A percentile compares a stretch with the other conserved stretches of the same genome.
These are phyloP conservation scores for Wickerhamomyces chaumierensis DNA, from an alignment of 805 yeast genomes.

Conservation along the genomic window DNA sequence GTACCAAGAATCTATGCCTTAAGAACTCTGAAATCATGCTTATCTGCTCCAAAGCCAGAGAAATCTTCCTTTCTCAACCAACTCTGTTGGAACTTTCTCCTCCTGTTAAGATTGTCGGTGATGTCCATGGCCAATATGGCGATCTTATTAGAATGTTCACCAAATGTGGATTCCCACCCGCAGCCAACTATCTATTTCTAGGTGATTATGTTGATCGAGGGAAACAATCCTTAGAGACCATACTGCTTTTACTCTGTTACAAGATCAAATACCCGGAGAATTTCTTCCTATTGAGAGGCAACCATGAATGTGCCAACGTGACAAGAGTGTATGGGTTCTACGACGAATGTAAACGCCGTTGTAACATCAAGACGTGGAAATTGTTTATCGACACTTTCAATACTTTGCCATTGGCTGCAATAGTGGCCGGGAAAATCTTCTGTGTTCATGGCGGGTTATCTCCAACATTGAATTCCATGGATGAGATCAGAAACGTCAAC, in stretches of 20 bases:
- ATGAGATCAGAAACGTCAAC: slow-evolving; percentile 97
- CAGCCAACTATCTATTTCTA: slow-evolving; percentile 86
- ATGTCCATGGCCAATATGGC: slow-evolving; percentile 96
- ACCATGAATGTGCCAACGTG: slow-evolving; percentile 97
- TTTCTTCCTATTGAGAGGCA: slow-evolving; percentile 92
- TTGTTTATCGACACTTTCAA: slow-evolving; percentile 97
- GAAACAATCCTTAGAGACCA: slow-evolving; percentile 92
- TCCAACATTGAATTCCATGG: slow-evolving; percentile 96
- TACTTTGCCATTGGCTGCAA: slow-evolving; percentile 97
- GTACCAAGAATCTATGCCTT: slow-evolving; percentile 74
- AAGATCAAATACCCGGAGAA: slow-evolving; percentile 97
- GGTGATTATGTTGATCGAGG: slow-evolving; percentile 99
- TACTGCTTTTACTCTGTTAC: slow-evolving; percentile 86
- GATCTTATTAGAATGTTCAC: slow-evolving; percentile 91
- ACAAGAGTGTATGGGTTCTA: slow-evolving; percentile 96
- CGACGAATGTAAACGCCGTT: slow-evolving; percentile 97
- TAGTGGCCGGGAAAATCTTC: slow-evolving; percentile 93
- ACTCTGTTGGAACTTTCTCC: slow-evolving; percentile 92
- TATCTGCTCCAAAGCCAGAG: slow-evolving; percentile 95
- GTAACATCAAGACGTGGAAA: slow-evolving; percentile 97
- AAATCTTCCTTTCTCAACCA: slow-evolving; percentile 95
- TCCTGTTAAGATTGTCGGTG: slow-evolving; percentile 93
- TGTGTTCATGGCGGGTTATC: slow-evolving; percentile 99
- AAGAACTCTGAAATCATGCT: slow-evolving; percentile 91
- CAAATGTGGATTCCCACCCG: slow-evolving; percentile 99